A percentile compares a stretch with the other conserved stretches of the same genome.
These are phyloP conservation scores for Neurospora discreta DNA, from an alignment of 495 filamentous ascomycete genomes.

Conservation along the genomic window DNA sequence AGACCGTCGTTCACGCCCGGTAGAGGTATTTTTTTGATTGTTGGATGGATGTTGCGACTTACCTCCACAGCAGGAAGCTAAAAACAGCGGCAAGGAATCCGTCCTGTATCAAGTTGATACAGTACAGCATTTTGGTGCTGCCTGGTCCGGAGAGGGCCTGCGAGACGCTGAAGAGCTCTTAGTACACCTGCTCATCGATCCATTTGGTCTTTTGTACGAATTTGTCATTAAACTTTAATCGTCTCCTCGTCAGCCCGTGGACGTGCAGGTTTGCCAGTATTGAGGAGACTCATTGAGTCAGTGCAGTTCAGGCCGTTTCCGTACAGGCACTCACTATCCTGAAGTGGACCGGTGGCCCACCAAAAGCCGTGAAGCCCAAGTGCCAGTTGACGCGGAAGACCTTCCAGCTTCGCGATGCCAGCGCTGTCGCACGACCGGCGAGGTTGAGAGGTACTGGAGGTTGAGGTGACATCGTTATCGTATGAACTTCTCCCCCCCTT, in stretches of 20 bases:
- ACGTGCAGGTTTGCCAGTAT: background rate
- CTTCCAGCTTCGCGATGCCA: constrained; percentile 14
- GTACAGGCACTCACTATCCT: constrained; percentile 37
- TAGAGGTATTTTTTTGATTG: background rate
- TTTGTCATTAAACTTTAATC: constrained; percentile 40
- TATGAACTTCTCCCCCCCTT: background rate
- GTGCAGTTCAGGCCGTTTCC: background rate
- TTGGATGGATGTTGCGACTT: background rate
- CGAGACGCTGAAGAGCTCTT: constrained; percentile 71
- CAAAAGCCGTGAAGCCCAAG: constrained; percentile 61
- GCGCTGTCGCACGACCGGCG: background rate
- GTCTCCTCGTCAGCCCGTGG: background rate
- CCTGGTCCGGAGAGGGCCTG: constrained; percentile 68
- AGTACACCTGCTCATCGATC: constrained; percentile 72
- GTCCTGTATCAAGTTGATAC: constrained; percentile 54
- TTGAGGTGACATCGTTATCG: background rate
- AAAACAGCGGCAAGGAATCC: constrained; percentile 53
- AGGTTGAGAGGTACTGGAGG: background rate
- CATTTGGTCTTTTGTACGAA: constrained; percentile 59
- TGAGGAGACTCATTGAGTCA: background rate
- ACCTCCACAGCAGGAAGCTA: constrained; percentile 63
- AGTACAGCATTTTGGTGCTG: constrained; percentile 73
- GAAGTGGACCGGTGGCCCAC: constrained; percentile 62
- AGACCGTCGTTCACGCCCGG: background rate
- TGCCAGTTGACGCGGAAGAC: constrained; percentile 46